Base-by-base conservation (phyloP, 805 yeast genomes). In the Wickerhamomyces kurtzmanii region DNA sequence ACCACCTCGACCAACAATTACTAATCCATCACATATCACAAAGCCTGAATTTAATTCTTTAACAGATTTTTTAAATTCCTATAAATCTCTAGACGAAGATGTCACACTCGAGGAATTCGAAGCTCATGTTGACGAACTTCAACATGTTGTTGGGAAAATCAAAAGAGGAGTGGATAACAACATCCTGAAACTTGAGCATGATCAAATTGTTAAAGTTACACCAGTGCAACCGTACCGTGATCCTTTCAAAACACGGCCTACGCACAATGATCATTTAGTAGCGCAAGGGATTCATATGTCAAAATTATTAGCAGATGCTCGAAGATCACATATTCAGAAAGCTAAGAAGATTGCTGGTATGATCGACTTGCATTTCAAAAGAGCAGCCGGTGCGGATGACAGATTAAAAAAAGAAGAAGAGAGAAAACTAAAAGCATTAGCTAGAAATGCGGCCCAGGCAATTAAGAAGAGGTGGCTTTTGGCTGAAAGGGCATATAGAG, bases 401-500 rank as follows among this genome's bases (percentile, higher is more conserved):
- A 70, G 94, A 32, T 71, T 74, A 32, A 67, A 68, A 14, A 76
- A 76, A 38, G 93, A 81, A 32, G 71, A 75, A 41, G 94, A 86
- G 41, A 79, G 71, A 40, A 71, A 74, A 29, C 62, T 80, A 32
- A 61, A 67, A 32, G 71, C 68, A 33, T 51, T 89, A 19, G 94
- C 96, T n/a, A 71, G 84, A 41, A 67, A 76, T 27, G 81, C 93
- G 0, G 80, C 82, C 2, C 77, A 72, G 42, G 85, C 86, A 24
- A 96, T 91, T 8, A 79, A 79, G 53, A 85, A 77, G 49, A 75
- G 91, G 45, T 91, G 99, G 99, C 59, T 66, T 14, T 65, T 86
- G 27, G 98, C 96, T 3, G 83, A 78, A 36, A 85, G 82, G 49
- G 93, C 84, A 1, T 78, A 70, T 46, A 65, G 63, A 27, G 80